Conservation (phyloP, 352 stramenopile genomes). For the Phytophthora sojae region DNA sequence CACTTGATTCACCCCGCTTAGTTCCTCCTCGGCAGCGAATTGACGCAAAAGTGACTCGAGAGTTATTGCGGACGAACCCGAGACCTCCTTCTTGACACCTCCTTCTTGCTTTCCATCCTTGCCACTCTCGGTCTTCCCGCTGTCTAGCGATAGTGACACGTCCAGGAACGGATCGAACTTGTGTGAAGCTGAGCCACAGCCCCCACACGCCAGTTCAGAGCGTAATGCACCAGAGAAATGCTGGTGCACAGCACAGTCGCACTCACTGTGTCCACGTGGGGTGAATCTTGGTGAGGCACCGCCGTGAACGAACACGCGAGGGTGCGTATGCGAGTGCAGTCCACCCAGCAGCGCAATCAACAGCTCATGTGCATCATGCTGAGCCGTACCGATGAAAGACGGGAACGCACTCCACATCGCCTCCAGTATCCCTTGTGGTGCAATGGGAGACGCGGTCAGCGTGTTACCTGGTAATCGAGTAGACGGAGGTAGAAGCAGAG, state of each 20-base stretch:
- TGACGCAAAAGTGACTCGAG: constrained; percentile 49
- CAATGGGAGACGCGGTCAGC: constrained; percentile 46
- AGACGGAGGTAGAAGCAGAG: constrained; percentile 36
- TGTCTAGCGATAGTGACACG: constrained; percentile 69
- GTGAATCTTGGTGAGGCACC: constrained; percentile 67
- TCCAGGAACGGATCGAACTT: constrained; percentile 81
- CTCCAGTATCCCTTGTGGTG: constrained; percentile 69
- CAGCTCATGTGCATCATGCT: constrained; percentile 85
- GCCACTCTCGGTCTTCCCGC: constrained; percentile 5
- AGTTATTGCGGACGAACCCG: constrained; percentile 18
- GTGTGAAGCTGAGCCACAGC: constrained; percentile 58
- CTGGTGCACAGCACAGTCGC: constrained; percentile 76
- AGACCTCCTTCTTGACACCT: neutral
- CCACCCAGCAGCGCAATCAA: constrained; percentile 70
- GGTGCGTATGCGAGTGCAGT: constrained; percentile 67
- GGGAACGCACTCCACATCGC: constrained; percentile 63
- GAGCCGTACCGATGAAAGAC: constrained; percentile 62
- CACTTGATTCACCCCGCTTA: constrained; percentile 68
- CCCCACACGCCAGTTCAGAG: constrained; percentile 65
- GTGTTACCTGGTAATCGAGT: constrained; percentile 6
- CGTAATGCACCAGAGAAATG: constrained; percentile 73
- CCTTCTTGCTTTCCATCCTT: constrained; percentile 10
- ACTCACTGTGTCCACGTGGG: constrained; percentile 61
- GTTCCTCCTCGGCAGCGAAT: constrained; percentile 64
- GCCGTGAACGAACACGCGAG: constrained; percentile 47